Evolutionary conservation across 495 filamentous ascomycete genomes (phyloP).

Genomic region (Halenospora varia): DNA sequence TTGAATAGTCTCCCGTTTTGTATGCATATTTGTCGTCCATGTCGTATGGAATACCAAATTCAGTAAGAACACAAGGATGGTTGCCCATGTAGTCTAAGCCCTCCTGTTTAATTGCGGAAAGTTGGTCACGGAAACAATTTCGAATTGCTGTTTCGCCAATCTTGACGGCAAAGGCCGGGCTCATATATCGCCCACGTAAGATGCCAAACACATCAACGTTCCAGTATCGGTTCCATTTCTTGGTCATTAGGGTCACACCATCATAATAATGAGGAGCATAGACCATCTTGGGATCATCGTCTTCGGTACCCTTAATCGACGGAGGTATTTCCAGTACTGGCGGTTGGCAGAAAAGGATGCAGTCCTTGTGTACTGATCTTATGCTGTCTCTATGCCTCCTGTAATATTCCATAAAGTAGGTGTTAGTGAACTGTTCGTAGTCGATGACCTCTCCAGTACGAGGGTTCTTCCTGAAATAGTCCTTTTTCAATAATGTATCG

Average conservation of each 20-base stretch:
- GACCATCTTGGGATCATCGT: conserved; percentile 86
- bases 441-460: conserved; percentile 64
- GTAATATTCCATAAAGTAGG: conserved; percentile 84
- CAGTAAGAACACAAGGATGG: conserved; percentile 86
- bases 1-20: conserved; percentile 92
- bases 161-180: conserved; percentile 85
- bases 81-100: conserved; percentile 86
- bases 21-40: conserved; percentile 97
- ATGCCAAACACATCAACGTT: conserved; percentile 95
- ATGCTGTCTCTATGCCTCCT: conserved; percentile 71
- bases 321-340: conserved; percentile 91
- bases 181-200: conserved; percentile 80
- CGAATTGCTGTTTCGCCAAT: conserved; percentile 93
- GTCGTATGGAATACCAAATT: conserved; percentile 97
- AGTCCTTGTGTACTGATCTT: conserved; percentile 66
- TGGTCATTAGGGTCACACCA: conserved; percentile 92
- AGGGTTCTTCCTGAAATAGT: conserved; percentile 83
- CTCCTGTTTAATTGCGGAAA: conserved; percentile 82
- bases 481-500: conserved; percentile 73
- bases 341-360: conserved; percentile 88
- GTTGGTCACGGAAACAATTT: conserved; percentile 88
- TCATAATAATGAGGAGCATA: conserved; percentile 97
- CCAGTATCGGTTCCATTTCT: conserved; percentile 97
- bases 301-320: conserved; percentile 75
- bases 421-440: conserved; percentile 82